These are phyloP conservation scores for Maudiozyma barnettii DNA, from an alignment of 805 yeast species.

Conservation along the genomic window DNA sequence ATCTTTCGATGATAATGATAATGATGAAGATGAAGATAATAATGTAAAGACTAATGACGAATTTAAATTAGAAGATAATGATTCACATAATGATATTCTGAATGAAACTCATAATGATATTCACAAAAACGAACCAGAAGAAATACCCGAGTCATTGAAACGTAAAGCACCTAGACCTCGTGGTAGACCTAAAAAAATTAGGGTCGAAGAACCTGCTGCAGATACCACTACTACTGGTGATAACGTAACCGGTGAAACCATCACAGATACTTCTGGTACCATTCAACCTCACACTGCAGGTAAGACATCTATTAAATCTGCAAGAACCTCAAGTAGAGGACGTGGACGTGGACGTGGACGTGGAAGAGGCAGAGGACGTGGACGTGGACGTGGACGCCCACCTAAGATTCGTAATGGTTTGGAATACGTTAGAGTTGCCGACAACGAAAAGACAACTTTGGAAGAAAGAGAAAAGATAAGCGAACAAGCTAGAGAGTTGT, in stretches of 20 bases:
- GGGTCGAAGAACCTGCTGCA: slow-evolving; percentile 12
- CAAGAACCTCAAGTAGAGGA: slow-evolving; percentile 14
- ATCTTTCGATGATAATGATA: slow-evolving; percentile 32
- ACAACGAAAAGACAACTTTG: slow-evolving; percentile 12
- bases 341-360: slow-evolving; percentile 12
- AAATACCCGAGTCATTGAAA: slow-evolving; percentile 6
- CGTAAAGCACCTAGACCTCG: slow-evolving; percentile 18
- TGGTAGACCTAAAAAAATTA: slow-evolving; percentile 14
- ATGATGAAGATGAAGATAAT: slow-evolving; percentile 7
- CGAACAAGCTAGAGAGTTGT: slow-evolving; percentile 29
- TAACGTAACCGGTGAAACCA: not conserved
- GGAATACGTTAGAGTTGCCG: slow-evolving; percentile 15
- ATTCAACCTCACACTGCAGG: slow-evolving; percentile 11
- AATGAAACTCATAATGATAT: slow-evolving; percentile 1
- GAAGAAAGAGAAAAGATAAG: slow-evolving; percentile 20
- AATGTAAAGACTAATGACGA: slow-evolving; percentile 31
- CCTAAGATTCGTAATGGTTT: slow-evolving; percentile 16
- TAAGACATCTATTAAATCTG: slow-evolving; percentile 21
- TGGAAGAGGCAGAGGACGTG: slow-evolving; percentile 17
- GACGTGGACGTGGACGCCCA: slow-evolving; percentile 10
- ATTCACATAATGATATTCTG: not conserved
- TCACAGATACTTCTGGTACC: not conserved
- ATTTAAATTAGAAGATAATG: slow-evolving; percentile 14
- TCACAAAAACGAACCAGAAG: slow-evolving; percentile 5
- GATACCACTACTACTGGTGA: not conserved